Evolutionary conservation across 495 filamentous ascomycete genomes (phyloP).

Genomic region (Neurospora sp.): DNA sequence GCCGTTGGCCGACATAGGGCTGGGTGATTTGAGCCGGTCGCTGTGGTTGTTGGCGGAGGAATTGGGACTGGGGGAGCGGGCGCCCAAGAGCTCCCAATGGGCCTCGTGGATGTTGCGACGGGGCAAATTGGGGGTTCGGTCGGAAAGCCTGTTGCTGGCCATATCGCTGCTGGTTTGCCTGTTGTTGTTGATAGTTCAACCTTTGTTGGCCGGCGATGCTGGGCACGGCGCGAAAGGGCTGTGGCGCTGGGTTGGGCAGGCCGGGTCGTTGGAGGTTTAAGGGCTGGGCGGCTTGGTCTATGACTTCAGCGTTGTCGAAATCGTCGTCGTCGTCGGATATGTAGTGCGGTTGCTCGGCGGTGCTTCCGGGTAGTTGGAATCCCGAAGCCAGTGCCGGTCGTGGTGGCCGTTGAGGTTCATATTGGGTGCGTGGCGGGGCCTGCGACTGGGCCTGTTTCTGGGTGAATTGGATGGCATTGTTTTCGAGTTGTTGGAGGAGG

Average conservation of each 20-base stretch:
- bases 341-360: conserved; percentile 1
- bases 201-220: conserved; percentile 12
- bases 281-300: conserved; percentile 15
- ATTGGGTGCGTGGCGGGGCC: conserved; percentile 1
- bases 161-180: conserved; percentile 4
- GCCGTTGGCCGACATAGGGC: conserved; percentile 6
- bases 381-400: neutral
- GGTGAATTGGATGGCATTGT: conserved; percentile 37
- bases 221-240: neutral
- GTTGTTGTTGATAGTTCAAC: conserved; percentile 13
- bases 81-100: conserved; percentile 7
- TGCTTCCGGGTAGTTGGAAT: neutral
- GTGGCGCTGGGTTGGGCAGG: conserved; percentile 7
- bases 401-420: neutral
- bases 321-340: conserved; percentile 21
- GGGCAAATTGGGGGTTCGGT: conserved; percentile 2
- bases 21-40: neutral
- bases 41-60: conserved; percentile 5
- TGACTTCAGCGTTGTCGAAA: conserved; percentile 17
- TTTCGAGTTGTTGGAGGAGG: conserved; percentile 34
- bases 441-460: conserved; percentile 29
- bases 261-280: conserved; percentile 1
- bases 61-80: conserved; percentile 15
- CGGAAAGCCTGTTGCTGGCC: conserved; percentile 3
- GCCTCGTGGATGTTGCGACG: conserved; percentile 13